These are phyloP conservation scores for Purshia tridentata DNA, from an alignment of 306 rosid species.

Conservation along the genomic window DNA sequence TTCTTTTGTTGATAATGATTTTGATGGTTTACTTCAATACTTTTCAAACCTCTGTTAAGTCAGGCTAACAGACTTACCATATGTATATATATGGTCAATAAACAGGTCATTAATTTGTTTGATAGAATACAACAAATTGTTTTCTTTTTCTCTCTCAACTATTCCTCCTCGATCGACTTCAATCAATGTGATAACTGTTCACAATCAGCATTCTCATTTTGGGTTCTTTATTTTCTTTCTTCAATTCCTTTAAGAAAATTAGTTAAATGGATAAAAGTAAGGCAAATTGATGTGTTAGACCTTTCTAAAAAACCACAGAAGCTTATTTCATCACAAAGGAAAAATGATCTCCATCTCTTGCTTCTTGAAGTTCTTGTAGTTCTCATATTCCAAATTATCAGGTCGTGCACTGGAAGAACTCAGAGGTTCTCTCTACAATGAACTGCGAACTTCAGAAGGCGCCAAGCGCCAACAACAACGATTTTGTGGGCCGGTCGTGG, in stretches of 20 bases:
- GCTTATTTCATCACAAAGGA: no score
- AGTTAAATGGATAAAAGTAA: not conserved
- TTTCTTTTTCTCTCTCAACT: not conserved
- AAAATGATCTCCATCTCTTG: not conserved
- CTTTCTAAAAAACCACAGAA: no score
- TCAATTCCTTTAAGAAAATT: not conserved
- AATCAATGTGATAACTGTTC: not conserved
- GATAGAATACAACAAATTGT: not conserved
- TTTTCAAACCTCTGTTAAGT: no score
- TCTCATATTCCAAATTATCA: slow-evolving; percentile 33
- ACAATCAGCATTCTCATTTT: not conserved
- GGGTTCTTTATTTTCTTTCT: not conserved
- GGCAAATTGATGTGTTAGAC: not conserved
- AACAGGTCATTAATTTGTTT: not conserved
- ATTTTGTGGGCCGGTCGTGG: slow-evolving; percentile 73
- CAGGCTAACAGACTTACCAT: no score
- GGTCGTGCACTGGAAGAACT: slow-evolving; percentile 86
- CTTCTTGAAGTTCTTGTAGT: not conserved
- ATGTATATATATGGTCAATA: no score
- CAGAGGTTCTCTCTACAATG: slow-evolving; percentile 76
- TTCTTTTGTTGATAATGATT: not conserved
- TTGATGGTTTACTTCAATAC: not conserved
- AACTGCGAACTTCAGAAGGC: slow-evolving; percentile 83
- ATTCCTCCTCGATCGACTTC: not conserved
- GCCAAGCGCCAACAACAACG: slow-evolving; percentile 92